Base-by-base conservation (phyloP, 164 flowering plant genomes). In the Warburgia ugandensis region DNA sequence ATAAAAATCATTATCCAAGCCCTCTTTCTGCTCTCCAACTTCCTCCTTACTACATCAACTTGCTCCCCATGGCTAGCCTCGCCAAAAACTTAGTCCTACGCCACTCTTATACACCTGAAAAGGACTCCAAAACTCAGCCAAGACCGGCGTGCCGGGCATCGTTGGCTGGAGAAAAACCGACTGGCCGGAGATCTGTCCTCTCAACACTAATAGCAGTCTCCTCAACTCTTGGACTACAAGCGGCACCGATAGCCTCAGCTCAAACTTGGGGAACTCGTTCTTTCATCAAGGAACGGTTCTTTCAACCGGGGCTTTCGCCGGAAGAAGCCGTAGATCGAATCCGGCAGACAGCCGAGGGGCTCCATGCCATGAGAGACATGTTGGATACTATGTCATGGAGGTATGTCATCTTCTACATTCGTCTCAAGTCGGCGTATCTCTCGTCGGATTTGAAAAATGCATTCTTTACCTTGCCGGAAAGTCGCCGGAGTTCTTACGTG, bases 261-360 rank as follows among this genome's bases (percentile, higher is more conserved):
- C 63, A 90, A 64, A 78, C 61, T 20, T 90, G 89, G 97, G 94
- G 95, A 10, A 73, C 81, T 0, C 70, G 78, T n/a, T 86, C 97
- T 0, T 79, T 82, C 33, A 5, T 82, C 0, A 38, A 27, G 68
- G 95, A 86, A 28, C 52, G 55, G 13, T 86, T 65, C 48, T 86
- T 86, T 40, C 70, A 74, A 54, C 94, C 91, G 0, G 86, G 83
- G 8, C 64, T 90, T 41, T 80, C 97, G 1, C 89, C 89, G 10
- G 95, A 86, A 47, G 94, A 84, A 28, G 78, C 97, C 14, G 86
- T 49, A 36, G 87, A 81, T 1, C 65, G 95, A 42, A 90, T 90
- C 49, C 62, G 62, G 53, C 86, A 90, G 45, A 90, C 94, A 1
- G 78, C 91, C 0, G 81, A 90, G 55, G 95, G 97, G 16, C 56